Evolutionary conservation across 2,329 filamentous ascomycete genomes (phyloP).

Genomic region (Colletotrichum tabaci): DNA sequence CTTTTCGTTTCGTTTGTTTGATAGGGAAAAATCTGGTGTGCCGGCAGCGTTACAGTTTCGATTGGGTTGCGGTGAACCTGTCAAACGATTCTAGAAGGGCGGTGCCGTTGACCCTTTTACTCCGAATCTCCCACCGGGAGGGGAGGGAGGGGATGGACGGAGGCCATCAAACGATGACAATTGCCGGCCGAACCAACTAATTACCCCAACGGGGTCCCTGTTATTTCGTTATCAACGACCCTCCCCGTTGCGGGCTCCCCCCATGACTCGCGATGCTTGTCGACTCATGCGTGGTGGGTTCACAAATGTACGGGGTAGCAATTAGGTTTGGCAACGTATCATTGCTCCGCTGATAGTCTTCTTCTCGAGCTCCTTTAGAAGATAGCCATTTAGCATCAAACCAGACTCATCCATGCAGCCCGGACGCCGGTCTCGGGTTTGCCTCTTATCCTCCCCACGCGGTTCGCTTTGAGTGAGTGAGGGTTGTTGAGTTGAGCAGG

Average conservation of each 20-base stretch:
- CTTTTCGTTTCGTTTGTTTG: too few relatives aligned
- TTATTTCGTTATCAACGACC: conserved; percentile 19
- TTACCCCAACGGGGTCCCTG: not conserved
- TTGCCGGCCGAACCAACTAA: not conserved
- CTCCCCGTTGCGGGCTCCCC: not conserved
- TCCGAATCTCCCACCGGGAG: not conserved
- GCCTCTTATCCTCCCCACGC: conserved; percentile 7
- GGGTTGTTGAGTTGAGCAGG: not conserved
- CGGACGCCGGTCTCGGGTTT: conserved; percentile 3
- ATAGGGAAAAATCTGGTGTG: too few relatives aligned
- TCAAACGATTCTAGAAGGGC: not conserved
- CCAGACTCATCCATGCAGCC: conserved; percentile 9
- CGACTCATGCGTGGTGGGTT: conserved; percentile 35
- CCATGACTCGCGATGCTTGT: conserved; percentile 31
- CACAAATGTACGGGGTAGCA: conserved; percentile 18
- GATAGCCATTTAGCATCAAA: conserved; percentile 10
- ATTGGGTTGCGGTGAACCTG: not conserved
- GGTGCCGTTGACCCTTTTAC: conserved; percentile 30
- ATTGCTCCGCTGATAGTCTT: conserved; percentile 2
- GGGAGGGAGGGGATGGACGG: too few relatives aligned
- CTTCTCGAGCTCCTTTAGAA: conserved; percentile 7
- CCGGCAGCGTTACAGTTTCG: too few relatives aligned
- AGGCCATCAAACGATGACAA: not conserved
- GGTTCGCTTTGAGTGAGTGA: too few relatives aligned
- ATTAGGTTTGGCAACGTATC: conserved; percentile 10